Conservation (phyloP, 164 flowering plant species). For the Magnolia changhungtana region DNA sequence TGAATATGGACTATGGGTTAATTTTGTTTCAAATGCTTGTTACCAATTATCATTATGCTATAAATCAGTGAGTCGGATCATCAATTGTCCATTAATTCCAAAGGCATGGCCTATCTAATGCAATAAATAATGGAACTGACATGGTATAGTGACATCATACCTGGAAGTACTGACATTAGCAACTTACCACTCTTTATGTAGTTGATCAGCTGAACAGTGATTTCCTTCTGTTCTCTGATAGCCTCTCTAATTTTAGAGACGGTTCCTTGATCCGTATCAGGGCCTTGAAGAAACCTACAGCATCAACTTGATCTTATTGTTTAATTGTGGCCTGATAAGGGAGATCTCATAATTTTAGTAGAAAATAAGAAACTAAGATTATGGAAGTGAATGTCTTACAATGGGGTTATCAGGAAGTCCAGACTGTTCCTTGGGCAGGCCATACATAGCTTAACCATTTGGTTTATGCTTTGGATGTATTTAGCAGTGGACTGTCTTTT, state of each 20-base stretch:
- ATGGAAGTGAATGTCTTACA: no score
- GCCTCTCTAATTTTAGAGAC: constrained; percentile 88
- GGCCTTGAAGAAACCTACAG: constrained; percentile 94
- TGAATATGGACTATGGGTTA: no score
- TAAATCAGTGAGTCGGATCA: no score
- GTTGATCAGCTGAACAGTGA: constrained; percentile 94
- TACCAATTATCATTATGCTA: no score
- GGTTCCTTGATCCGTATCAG: constrained; percentile 92
- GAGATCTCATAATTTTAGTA: not conserved
- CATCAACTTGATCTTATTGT: constrained; percentile 3
- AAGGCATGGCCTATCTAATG: no score
- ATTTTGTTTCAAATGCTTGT: no score
- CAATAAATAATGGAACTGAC: not conserved
- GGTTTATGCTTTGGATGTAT: no score
- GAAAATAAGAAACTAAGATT: not conserved
- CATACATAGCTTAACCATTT: no score
- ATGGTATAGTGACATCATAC: not conserved
- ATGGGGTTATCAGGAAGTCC: no score
- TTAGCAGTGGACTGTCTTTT: no score
- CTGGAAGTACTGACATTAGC: not conserved
- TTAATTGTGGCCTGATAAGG: not conserved
- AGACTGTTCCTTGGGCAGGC: no score
- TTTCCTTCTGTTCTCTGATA: constrained; percentile 78
- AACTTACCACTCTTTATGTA: constrained; percentile 85
- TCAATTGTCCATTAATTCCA: no score